These are phyloP conservation scores for Sporothrix brunneoviolacea DNA, from an alignment of 2,329 filamentous ascomycete genomes.

Conservation along the genomic window DNA sequence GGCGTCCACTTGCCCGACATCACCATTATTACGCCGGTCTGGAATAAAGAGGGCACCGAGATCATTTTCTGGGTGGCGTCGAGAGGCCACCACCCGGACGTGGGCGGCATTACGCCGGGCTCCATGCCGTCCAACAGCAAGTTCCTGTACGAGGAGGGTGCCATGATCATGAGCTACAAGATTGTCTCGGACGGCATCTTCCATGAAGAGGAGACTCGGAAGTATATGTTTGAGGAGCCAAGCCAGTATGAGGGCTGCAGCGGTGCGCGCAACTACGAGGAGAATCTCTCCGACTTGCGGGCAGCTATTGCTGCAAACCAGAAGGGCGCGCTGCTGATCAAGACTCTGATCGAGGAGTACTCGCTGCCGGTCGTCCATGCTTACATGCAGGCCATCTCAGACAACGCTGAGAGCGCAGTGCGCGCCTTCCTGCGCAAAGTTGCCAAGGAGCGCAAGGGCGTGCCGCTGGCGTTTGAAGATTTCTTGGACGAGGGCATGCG, in stretches of 20 bases:
- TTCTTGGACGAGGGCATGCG: slow-evolving; percentile 35
- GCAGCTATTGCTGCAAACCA: slow-evolving; percentile 70
- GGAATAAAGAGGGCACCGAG: slow-evolving; percentile 48
- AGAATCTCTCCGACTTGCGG: slow-evolving; percentile 70
- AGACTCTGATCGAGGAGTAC: slow-evolving; percentile 65
- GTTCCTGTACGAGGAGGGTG: slow-evolving; percentile 58
- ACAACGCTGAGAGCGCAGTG: slow-evolving; percentile 67
- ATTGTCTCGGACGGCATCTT: slow-evolving; percentile 70
- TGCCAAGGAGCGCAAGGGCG: slow-evolving; percentile 45
- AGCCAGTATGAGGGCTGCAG: slow-evolving; percentile 61
- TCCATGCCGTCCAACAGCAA: slow-evolving; percentile 73
- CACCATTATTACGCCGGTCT: slow-evolving; percentile 75
- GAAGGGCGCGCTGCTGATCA: slow-evolving; percentile 67
- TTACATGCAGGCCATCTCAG: slow-evolving; percentile 73
- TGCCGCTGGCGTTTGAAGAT: slow-evolving; percentile 27
- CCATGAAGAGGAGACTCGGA: slow-evolving; percentile 66
- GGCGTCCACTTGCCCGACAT: slow-evolving; percentile 73
- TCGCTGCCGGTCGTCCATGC: slow-evolving; percentile 61
- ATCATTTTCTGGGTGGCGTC: slow-evolving; percentile 80
- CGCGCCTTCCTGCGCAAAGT: slow-evolving; percentile 60
- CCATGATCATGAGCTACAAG: slow-evolving; percentile 58
- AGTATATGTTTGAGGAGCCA: slow-evolving; percentile 60
- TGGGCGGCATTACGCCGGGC: slow-evolving; percentile 73
- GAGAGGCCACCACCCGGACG: slow-evolving; percentile 75
- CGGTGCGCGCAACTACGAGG: slow-evolving; percentile 62